phyloP scores from a whole-genome alignment of 805 yeast species.

The Lipomyces sp. region DNA sequence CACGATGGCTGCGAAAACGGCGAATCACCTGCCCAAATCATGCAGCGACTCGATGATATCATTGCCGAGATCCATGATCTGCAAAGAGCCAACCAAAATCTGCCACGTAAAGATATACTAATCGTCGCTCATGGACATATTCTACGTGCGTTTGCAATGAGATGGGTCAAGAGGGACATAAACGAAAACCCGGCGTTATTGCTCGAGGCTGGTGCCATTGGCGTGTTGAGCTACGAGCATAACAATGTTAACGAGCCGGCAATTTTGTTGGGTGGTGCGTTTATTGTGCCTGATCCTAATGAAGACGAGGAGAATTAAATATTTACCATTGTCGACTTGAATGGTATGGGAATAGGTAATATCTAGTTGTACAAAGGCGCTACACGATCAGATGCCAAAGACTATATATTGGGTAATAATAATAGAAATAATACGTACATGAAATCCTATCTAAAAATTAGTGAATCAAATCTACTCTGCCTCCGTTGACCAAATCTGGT shows the following conservation, averaged over 20 bases:
- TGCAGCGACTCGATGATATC: slow-evolving; percentile 70
- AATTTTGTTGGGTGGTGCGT: slow-evolving; percentile 80
- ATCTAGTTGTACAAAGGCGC: neutral
- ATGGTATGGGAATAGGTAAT: neutral
- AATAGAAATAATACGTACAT: neutral
- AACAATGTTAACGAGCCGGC: slow-evolving; percentile 87
- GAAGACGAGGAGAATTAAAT: neutral
- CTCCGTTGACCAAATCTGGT: neutral
- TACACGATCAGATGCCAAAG: neutral
- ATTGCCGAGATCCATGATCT: slow-evolving; percentile 66
- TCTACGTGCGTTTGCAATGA: slow-evolving; percentile 81
- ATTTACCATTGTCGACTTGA: neutral
- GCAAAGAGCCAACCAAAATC: slow-evolving; percentile 59
- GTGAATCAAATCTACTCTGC: neutral
- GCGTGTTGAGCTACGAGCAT: slow-evolving; percentile 89
- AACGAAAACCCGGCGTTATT: slow-evolving; percentile 74
- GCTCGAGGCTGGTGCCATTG: slow-evolving; percentile 94
- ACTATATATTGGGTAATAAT: neutral
- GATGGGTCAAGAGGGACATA: slow-evolving; percentile 76
- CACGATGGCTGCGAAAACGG: slow-evolving; percentile 92
- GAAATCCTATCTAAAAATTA: neutral
- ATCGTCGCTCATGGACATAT: slow-evolving; percentile 95
- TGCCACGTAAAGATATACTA: slow-evolving; percentile 50
- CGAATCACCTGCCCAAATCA: slow-evolving; percentile 69
- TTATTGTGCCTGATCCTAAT: slow-evolving; percentile 54